Base-by-base conservation (phyloP, 129 eudicot genomes). In the Smallanthus sonchifolius region DNA sequence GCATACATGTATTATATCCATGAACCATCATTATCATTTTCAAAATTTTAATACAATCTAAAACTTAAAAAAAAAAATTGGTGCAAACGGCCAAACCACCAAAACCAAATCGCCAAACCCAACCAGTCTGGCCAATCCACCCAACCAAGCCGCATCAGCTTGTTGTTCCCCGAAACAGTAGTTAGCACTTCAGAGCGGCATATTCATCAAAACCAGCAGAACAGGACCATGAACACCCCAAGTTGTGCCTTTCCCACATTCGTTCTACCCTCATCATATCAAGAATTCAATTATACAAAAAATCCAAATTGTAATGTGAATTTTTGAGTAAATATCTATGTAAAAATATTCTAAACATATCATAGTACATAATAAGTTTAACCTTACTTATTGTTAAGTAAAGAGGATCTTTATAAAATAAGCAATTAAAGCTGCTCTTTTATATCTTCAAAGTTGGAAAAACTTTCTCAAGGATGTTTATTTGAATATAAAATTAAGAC, bases 191-290 rank as follows among this genome's bases (percentile, higher is more conserved):
- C 30, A 24, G 30, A 24, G 30, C 30, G 30, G 30, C 30, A 24
- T 24, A 24, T 24, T 24, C 30, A 24, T 24, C 30, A 24, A 24
- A 24, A 24, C 30, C 30, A 24, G 30, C 1, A 0, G 30, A 24
- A 24, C 30, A 24, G 30, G 30, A 24, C 30, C 30, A 24, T 24
- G 30, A 24, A 24, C 30, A 24, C 30, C 13, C 6, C 51, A 2
- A 28, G 54, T 69, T 51, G 63, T 70, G 32, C 44, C 3, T 69
- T 48, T 32, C 61, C 56, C 72, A 43, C 55, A 28, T 67, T 67
- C 19, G 13, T 42, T 42, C 47, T 0, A 42, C 47, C 56, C 19
- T 49, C 20, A 10, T 13, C 24, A 44, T 9, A 69, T 69, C 62
- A 32, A 35, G 62, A 9, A 15, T 51, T 35, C 19, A 49, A 48